These are phyloP conservation scores for Pistacia atlantica DNA, from an alignment of 345 rosid species.

Conservation along the genomic window DNA sequence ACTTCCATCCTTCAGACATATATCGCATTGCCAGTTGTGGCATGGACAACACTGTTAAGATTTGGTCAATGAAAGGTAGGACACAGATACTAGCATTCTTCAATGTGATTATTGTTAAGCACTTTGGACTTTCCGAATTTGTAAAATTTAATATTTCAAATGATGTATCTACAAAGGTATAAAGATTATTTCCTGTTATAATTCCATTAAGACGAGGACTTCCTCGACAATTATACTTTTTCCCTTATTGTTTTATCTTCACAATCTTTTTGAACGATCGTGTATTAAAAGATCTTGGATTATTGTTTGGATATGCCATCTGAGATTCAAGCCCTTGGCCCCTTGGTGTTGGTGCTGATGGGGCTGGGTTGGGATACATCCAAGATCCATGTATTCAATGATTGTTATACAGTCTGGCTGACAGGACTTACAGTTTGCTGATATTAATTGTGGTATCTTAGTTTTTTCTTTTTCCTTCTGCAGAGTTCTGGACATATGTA, in stretches of 20 bases:
- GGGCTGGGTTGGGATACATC: neutral
- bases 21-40: slow-evolving; percentile 91
- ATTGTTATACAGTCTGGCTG: neutral
- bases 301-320: neutral
- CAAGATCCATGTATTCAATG: neutral
- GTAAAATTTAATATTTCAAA: too few species aligned
- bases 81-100: neutral
- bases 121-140: slow-evolving; percentile 1
- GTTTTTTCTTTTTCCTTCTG: slow-evolving; percentile 9
- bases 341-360: neutral
- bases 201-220: neutral
- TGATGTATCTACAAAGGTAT: neutral
- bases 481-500: slow-evolving; percentile 97
- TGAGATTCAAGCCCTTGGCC: neutral
- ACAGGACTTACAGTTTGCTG: neutral
- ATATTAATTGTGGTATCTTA: neutral
- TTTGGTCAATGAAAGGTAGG: slow-evolving; percentile 98
- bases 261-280: neutral
- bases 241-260: neutral
- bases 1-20: slow-evolving; percentile 91
- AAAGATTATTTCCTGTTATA: neutral
- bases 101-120: neutral
- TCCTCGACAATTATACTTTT: neutral
- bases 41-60: slow-evolving; percentile 90
- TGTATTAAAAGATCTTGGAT: neutral